Evolutionary conservation across 371 early-diverging fungal species (phyloP), one percentile per base, ranked within the genome.

Genomic region (Mucor racemosus): DNA sequence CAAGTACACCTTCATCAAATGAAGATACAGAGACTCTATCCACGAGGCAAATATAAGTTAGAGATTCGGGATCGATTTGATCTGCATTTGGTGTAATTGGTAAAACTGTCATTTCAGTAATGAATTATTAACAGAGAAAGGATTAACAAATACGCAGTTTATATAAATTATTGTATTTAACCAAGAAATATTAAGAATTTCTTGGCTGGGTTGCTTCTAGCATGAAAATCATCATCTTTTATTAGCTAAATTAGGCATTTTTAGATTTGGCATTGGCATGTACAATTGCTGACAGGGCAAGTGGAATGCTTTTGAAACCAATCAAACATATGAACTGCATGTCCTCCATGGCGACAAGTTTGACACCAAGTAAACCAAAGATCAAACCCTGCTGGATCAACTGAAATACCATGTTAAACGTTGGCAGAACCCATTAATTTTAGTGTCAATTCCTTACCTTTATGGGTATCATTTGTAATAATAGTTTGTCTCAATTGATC

Each of bases 321-420:
- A 40, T 91, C 87, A 56, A 86, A 76, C 76, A 98, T 86, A 71
- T 97, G 98, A 31, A 82, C 76, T 5, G 94, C 90, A 72, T 98
- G 98, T 3, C 98, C 98, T 31, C 98, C 98, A 77, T 98, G 98
- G 6, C 94, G 85, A 76, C 98, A 98, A 14, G 92, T 91, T 74
- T 96, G 97, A 75, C 98, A 98, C 98, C 98, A 98, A 11, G 95
- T 96, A 75, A 97, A 98, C 97, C 97, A 98, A 46, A 87, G 76
- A 64, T 95, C 94, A 73, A 97, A 91, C 11, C 92, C 86, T 50
- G 81, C 78, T n/a, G 86, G 84, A 66, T 78, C 78, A 21, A 65
- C 74, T 80, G 62, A 11, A 61, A 54, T 58, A 11, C n/a, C 26
- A 26, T 26, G 26, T 26, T 26, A 26, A 26, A 26, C 3, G 26